These are phyloP conservation scores for Barbarea vulgaris DNA, from an alignment of 345 rosid species.

Conservation along the genomic window DNA sequence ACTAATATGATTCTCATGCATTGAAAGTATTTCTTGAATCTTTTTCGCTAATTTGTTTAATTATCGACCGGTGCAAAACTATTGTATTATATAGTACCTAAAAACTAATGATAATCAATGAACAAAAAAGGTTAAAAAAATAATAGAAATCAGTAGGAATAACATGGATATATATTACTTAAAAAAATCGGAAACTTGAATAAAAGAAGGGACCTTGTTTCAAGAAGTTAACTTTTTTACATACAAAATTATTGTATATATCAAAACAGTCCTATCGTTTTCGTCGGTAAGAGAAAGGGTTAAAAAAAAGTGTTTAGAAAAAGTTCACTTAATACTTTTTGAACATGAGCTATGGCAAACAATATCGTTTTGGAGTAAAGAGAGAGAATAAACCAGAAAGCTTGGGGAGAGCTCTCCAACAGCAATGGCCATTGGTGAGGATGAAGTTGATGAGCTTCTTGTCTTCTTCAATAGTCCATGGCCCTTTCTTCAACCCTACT, in stretches of 20 bases:
- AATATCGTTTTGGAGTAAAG: not conserved
- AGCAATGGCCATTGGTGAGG: conserved; percentile 92
- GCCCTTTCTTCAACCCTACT: conserved; percentile 95
- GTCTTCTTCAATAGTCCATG: conserved; percentile 97
- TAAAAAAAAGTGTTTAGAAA: not conserved
- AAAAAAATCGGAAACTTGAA: not conserved
- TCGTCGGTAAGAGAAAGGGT: not conserved
- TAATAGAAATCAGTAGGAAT: not conserved
- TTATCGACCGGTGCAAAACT: not conserved
- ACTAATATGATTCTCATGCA: not conserved
- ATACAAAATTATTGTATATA: not conserved
- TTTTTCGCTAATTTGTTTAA: not conserved
- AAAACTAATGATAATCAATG: not conserved
- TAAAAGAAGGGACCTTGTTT: not conserved
- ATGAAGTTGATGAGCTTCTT: conserved; percentile 89
- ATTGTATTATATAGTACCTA: not conserved
- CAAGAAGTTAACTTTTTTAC: not conserved
- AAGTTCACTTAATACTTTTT: not conserved
- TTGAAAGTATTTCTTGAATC: not conserved
- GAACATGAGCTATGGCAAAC: conserved; percentile 9
- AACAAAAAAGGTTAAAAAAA: not conserved
- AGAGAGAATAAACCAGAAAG: conserved; percentile 49
- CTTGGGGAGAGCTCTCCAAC: conserved; percentile 96
- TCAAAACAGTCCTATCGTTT: not conserved
- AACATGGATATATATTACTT: not conserved